Evolutionary conservation across 2,329 filamentous ascomycete species (phyloP), one percentile per base, ranked within the genome.

Genomic region (Thyridium curvatum): DNA sequence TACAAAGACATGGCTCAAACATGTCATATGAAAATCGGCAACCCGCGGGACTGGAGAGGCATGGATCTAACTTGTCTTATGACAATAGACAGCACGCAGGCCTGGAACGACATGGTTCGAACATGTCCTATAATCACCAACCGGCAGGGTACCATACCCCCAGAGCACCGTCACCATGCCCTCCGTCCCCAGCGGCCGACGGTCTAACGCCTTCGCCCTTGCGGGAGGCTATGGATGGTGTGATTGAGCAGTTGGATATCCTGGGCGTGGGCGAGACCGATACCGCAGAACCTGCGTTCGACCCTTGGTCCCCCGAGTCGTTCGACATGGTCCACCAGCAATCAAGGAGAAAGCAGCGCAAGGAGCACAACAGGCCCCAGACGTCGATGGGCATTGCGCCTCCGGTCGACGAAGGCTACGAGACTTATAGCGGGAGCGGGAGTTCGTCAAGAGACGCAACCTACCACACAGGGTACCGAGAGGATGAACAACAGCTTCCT

Each of bases 221-320:
- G 3, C 77, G 93, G 42, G 88, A 90, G 59, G 93, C 93, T 1
- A 98, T 98, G 89, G 91, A 97, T 55, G 91, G 94, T 60, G 90
- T 98, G 4, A 96, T 97, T 79, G 88, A 93, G 48, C 94, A 93
- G 40, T 64, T 98, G 32, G 84, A 94, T 55, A 89, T 90, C 43
- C 86, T 98, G 70, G 83, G 83, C 14, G 69, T 82, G 32, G 72
- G 73, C 40, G 65, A 72, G 16, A 69, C 45, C 52, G 72, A 76
- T 28, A 72, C 75, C 18, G 72, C 78, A 1, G 71, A 78, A 32
- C 66, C 73, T 1, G 67, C 76, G 1, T 61, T 80, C 8, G 79
- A 88, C 53, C 82, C 89, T 4, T 98, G 93, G 93, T 93, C 89
- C 0, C 89, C 89, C 0, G 90, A 95, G 52, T 86, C 83, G 8